These are phyloP conservation scores for Glarea lozoyensis DNA, from an alignment of 495 filamentous ascomycete species.

Conservation along the genomic window DNA sequence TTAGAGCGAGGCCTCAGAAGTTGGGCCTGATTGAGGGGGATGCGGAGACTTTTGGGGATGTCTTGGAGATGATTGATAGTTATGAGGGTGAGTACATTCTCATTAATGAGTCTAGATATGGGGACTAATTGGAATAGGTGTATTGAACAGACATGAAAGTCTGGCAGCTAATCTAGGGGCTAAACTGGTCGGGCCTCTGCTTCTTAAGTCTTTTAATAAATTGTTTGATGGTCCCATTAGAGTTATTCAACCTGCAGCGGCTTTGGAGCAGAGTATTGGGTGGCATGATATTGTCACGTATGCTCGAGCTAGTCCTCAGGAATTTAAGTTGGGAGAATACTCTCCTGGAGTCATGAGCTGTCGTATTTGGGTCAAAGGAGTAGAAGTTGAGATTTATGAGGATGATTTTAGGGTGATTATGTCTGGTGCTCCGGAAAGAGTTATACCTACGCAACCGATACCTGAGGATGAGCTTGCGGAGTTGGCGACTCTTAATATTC, in stretches of 20 bases:
- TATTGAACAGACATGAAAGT: conserved; percentile 76
- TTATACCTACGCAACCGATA: conserved; percentile 75
- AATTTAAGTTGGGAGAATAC: conserved; percentile 64
- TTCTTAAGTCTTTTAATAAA: conserved; percentile 78
- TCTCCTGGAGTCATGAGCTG: conserved; percentile 61
- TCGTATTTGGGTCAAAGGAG: conserved; percentile 73
- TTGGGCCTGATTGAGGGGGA: conserved; percentile 39
- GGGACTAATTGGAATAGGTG: no score
- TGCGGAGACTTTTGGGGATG: conserved; percentile 32
- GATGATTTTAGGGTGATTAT: conserved; percentile 77
- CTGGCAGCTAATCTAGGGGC: conserved; percentile 79
- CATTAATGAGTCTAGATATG: no score
- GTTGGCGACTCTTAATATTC: conserved; percentile 70
- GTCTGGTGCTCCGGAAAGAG: conserved; percentile 73
- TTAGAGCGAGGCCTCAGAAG: conserved; percentile 26
- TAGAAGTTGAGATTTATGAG: conserved; percentile 76
- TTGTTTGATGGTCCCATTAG: conserved; percentile 74
- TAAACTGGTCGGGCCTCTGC: conserved; percentile 69
- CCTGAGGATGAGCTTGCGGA: conserved; percentile 83
- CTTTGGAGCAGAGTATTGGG: conserved; percentile 49
- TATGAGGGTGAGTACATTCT: conserved; percentile 63
- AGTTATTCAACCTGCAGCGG: conserved; percentile 41
- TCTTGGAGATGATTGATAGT: conserved; percentile 58
- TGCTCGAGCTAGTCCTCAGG: conserved; percentile 67
- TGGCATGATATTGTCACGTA: conserved; percentile 86